A percentile compares a stretch with the other conserved stretches of the same genome.
Evolutionary conservation across 2,329 filamentous ascomycete species (phyloP).

Genomic region (Apiospora arundinis): DNA sequence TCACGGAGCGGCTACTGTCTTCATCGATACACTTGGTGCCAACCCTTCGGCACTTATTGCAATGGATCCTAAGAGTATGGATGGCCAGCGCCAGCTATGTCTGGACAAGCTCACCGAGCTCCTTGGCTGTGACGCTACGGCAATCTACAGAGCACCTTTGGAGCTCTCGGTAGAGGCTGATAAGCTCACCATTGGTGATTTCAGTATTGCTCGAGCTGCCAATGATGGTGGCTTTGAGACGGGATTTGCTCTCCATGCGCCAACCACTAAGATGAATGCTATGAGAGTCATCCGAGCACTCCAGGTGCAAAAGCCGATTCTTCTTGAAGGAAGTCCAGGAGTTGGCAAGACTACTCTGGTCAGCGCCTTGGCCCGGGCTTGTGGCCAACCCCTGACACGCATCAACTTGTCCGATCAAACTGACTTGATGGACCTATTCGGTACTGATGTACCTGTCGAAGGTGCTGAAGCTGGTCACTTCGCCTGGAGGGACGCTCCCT

Average conservation of each 20-base stretch:
- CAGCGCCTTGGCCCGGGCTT: constrained; percentile 79
- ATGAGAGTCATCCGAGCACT: constrained; percentile 91
- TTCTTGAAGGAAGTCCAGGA: constrained; percentile 96
- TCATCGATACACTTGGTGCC: constrained; percentile 92
- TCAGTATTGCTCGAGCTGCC: constrained; percentile 65
- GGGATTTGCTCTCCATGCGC: constrained; percentile 82
- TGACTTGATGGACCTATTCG: constrained; percentile 96
- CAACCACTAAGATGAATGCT: constrained; percentile 87
- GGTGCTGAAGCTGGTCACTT: constrained; percentile 91
- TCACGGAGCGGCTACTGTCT: constrained; percentile 94
- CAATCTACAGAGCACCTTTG: constrained; percentile 70
- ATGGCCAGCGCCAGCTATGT: constrained; percentile 74
- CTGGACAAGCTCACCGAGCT: constrained; percentile 74
- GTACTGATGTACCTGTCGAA: constrained; percentile 93
- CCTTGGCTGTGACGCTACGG: constrained; percentile 65
- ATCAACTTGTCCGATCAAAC: constrained; percentile 99
- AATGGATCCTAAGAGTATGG: constrained; percentile 71
- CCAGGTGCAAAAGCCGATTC: constrained; percentile 86
- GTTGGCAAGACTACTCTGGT: constrained; percentile 97
- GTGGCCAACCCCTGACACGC: constrained; percentile 82
- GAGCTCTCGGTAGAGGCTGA: constrained; percentile 61
- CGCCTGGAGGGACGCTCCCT: constrained; percentile 93
- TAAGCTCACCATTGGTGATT: constrained; percentile 73
- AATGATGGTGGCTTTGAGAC: constrained; percentile 57
- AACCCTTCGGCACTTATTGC: constrained; percentile 90